Evolutionary conservation across 371 early-diverging fungal species (phyloP), one percentile per base, ranked within the genome.

Genomic region (Syncephalastrum monosporum): DNA sequence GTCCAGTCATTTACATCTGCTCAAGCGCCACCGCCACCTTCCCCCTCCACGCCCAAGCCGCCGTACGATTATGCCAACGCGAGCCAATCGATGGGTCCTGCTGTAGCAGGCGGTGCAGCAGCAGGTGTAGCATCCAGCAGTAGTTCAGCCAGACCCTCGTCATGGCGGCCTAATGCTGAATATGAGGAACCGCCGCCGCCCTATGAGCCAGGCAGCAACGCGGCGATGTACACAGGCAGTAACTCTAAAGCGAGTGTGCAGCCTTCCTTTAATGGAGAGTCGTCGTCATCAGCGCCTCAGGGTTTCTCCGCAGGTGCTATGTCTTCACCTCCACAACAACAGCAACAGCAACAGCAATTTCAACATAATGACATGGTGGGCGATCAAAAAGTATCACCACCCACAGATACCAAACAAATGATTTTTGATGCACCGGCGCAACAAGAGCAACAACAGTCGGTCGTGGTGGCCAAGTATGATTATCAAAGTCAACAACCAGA

Each of bases 401-500:
- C 47, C 24, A 38, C 17, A 16, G 42, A 52, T 21, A 42, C 48
- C 16, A 46, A 58, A 38, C 57, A 63, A 43, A 7, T 33, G 38
- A 33, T 33, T 10, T 33, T 33, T 33, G 38, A 33, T 33, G 38
- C 38, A 29, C 47, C 29, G 3, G n/a, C 33, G 23, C 25, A 45
- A 29, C 25, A 48, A 44, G 57, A 16, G 17, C 42, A 44, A 15
- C 12, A 42, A 13, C 42, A 44, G 25, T 42, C 74, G 45, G 69
- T 82, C 24, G 86, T 82, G 15, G 67, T 82, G n/a, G 93, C 93
- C 3, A 60, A 83, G 49, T 90, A 85, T 54, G 89, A 91, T 61
- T 93, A 83, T 71, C 64, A 56, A 29, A 85, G 83, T 1, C 75
- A 85, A 50, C 75, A 83, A 64, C 74, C 79, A 1, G 83, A 77